A percentile compares a stretch with the other conserved stretches of the same genome.
These are phyloP conservation scores for Hypholoma sublateritium DNA, from an alignment of 768 basidiomycete genomes.

Conservation along the genomic window DNA sequence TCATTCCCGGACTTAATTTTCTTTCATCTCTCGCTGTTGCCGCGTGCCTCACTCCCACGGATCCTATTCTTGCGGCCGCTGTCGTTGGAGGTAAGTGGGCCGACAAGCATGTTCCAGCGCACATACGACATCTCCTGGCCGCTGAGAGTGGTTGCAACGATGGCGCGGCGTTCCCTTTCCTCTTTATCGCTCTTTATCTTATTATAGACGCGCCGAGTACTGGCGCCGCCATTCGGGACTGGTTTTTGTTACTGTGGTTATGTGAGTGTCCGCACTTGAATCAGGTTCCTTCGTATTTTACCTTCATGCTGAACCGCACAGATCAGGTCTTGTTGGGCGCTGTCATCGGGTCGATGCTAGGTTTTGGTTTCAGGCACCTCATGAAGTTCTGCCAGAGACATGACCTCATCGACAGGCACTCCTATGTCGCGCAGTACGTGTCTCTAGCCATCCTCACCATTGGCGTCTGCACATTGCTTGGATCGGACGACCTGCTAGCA, in stretches of 20 bases:
- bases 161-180: constrained; percentile 94
- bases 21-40: constrained; percentile 87
- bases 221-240: constrained; percentile 72
- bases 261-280: constrained; percentile 48
- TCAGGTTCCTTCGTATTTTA: constrained; percentile 7
- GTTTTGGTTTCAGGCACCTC: constrained; percentile 78
- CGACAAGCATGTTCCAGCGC: constrained; percentile 92
- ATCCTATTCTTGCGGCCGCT: constrained; percentile 90
- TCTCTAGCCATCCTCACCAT: constrained; percentile 82
- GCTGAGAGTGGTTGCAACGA: constrained; percentile 95
- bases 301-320: constrained; percentile 27
- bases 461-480: constrained; percentile 81
- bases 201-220: constrained; percentile 60
- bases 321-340: constrained; percentile 80
- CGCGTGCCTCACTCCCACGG: constrained; percentile 92
- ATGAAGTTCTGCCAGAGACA: constrained; percentile 92
- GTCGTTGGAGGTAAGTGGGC: constrained; percentile 96
- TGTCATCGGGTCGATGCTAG: constrained; percentile 72
- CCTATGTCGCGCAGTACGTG: constrained; percentile 90
- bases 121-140: constrained; percentile 63
- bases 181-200: constrained; percentile 88
- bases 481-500: constrained; percentile 91
- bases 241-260: constrained; percentile 87
- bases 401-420: constrained; percentile 89
- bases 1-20: constrained; percentile 89